Percentiles rank a stretch among this genome's conserved stretches.
Evolutionary conservation across 2,329 filamentous ascomycete species (phyloP).

Genomic region (Neoarthrinium moseri): DNA sequence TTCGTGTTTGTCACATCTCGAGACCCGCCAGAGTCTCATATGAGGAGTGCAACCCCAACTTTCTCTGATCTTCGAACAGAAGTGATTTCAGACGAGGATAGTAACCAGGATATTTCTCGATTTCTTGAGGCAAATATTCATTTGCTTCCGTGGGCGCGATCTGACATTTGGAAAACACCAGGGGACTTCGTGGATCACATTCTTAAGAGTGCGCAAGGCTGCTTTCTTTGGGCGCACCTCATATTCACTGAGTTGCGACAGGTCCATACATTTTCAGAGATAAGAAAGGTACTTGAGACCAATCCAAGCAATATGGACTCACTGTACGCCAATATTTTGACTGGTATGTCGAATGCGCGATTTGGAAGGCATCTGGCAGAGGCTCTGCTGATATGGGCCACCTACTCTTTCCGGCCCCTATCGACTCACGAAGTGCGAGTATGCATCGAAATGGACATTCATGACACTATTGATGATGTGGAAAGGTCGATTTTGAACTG

Average conservation of each 20-base stretch:
- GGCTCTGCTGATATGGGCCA: not conserved
- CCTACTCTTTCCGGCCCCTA: slow-evolving; percentile 20
- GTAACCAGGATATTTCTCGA: slow-evolving; percentile 20
- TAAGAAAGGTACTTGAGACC: slow-evolving; percentile 20
- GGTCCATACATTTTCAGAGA: slow-evolving; percentile 22
- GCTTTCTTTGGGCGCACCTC: slow-evolving; percentile 29
- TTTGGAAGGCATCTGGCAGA: slow-evolving; percentile 21
- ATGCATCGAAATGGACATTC: slow-evolving; percentile 24
- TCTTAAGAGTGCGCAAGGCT: slow-evolving; percentile 22
- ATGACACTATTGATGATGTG: slow-evolving; percentile 23
- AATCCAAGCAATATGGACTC: slow-evolving; percentile 26
- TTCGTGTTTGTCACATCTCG: slow-evolving; percentile 26
- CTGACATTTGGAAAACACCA: slow-evolving; percentile 5
- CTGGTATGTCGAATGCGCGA: slow-evolving; percentile 17
- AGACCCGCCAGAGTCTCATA: slow-evolving; percentile 13
- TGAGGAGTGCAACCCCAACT: slow-evolving; percentile 4
- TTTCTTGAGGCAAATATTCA: slow-evolving; percentile 21
- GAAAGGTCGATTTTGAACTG: slow-evolving; percentile 12
- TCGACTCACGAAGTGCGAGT: slow-evolving; percentile 20
- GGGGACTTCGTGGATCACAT: slow-evolving; percentile 18
- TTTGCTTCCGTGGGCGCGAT: slow-evolving; percentile 15
- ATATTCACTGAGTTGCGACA: slow-evolving; percentile 23
- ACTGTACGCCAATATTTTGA: slow-evolving; percentile 25
- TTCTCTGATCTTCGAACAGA: slow-evolving; percentile 4
- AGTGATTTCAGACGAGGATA: slow-evolving; percentile 20